Conservation (phyloP, 257 asterid species). For the Solanum chmielewskii region DNA sequence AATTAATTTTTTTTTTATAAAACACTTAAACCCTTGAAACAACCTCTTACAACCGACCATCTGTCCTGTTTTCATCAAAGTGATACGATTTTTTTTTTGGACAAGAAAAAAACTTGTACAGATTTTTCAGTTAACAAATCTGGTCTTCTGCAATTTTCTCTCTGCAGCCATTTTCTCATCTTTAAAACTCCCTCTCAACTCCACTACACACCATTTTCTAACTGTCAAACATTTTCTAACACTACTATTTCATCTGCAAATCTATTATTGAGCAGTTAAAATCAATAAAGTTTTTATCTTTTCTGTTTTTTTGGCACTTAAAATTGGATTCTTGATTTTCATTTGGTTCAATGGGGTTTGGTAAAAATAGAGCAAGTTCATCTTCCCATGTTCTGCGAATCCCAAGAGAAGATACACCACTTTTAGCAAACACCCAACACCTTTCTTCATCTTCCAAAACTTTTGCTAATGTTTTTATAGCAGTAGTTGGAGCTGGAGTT, state of each 20-base stretch:
- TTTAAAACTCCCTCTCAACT: not conserved
- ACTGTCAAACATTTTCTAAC: not conserved
- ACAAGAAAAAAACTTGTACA: not conserved
- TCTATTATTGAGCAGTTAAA: not conserved
- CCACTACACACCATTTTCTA: not conserved
- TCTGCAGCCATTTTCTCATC: not conserved
- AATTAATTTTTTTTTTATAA: too few relatives aligned
- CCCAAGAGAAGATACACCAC: slow-evolving; percentile 10
- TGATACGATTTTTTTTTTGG: not conserved
- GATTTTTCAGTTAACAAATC: not conserved
- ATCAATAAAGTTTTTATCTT: not conserved
- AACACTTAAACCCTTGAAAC: not conserved
- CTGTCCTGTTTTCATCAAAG: not conserved
- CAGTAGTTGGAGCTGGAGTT: slow-evolving; percentile 2
- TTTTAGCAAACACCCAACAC: not conserved
- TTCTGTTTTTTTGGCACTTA: not conserved
- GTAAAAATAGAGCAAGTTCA: slow-evolving; percentile 3
- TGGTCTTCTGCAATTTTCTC: not conserved
- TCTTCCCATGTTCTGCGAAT: not conserved
- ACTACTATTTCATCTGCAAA: not conserved
- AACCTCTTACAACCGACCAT: not conserved
- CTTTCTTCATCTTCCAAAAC: not conserved
- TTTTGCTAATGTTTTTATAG: not conserved
- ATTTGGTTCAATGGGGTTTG: not conserved
- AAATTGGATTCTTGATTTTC: not conserved